These are phyloP conservation scores for Colletotrichum cereale DNA, from an alignment of 2,329 filamentous ascomycete genomes.

Conservation along the genomic window DNA sequence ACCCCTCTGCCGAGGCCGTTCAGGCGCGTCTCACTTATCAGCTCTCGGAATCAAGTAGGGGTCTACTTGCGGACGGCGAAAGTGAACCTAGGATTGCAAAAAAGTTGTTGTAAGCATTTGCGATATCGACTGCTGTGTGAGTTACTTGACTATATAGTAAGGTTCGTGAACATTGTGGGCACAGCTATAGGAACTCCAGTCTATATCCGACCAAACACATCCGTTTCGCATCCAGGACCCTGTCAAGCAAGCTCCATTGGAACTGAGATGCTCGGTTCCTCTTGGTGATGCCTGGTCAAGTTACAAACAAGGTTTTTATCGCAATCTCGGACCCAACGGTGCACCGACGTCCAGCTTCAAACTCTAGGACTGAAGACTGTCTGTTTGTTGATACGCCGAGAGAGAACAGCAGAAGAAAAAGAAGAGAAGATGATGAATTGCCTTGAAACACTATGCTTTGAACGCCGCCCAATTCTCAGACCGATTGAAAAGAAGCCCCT, in stretches of 20 bases:
- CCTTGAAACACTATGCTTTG: neutral
- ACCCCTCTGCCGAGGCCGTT: neutral
- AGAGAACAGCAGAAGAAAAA: no score
- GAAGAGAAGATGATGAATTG: neutral
- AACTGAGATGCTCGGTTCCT: no score
- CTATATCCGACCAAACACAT: neutral
- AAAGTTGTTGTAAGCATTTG: neutral
- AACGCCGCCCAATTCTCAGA: neutral
- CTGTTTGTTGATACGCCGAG: neutral
- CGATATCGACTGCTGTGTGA: neutral
- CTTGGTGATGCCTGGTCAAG: neutral
- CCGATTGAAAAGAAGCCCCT: neutral
- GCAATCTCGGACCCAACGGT: neutral
- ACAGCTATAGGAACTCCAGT: neutral
- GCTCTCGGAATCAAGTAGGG: neutral
- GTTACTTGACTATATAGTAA: neutral
- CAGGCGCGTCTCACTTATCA: neutral
- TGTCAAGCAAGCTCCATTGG: neutral
- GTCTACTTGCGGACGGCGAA: neutral
- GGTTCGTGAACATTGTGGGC: neutral
- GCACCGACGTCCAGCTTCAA: neutral
- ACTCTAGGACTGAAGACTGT: neutral
- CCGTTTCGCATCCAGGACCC: neutral
- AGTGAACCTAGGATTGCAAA: neutral
- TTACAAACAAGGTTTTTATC: neutral